Base-by-base conservation (phyloP, 495 filamentous ascomycete species). In the Hyaloscypha bicolor region DNA sequence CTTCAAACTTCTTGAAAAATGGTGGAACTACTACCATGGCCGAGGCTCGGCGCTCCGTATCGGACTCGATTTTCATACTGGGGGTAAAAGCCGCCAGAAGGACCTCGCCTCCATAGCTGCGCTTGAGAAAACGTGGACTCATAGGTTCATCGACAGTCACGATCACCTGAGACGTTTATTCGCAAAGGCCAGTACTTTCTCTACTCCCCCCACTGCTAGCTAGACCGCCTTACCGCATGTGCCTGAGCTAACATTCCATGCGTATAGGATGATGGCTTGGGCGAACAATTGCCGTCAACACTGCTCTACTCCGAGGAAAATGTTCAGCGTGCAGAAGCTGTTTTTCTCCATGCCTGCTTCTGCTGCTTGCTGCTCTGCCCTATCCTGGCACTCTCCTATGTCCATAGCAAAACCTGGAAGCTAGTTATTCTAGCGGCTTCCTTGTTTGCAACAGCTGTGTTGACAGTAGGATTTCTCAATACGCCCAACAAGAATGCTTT, bases 271-370 rank as follows among this genome's bases (percentile, higher is more conserved):
- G 42, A 52, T 63, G 48, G 55, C 61, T 37, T 63, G n/a, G 45
- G 45, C 39, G 32, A 63, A 45, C 45, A 63, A 55, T 32, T 32
- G 22, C 37, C 22, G 21, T 60, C 37, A 12, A 60, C 64, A 62
- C 65, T 55, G 53, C 19, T 67, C 58, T 67, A 67, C 58, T 67
- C 65, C 45, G 65, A 67, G 33, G 65, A 55, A 55, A 56, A 45
- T 45, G 58, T 62, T 55, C 65, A 48, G 42, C 51, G 45, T 62
- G 65, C 65, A 55, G 65, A 67, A 39, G 58, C 39, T 19, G 19
- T 67, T n/a, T 62, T 67, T 42, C 39, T 67, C 65, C 39, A 67
- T 45, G 30, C 35, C 14, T 32, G 57, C 65, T 67, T 67, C 48
- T 67, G 65, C 51, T 39, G 25, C 53, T 67, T 67, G 58, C 39